phyloP scores from a whole-genome alignment of 192 early-diverging fungal genomes.

The Gamsiella multidivaricata region DNA sequence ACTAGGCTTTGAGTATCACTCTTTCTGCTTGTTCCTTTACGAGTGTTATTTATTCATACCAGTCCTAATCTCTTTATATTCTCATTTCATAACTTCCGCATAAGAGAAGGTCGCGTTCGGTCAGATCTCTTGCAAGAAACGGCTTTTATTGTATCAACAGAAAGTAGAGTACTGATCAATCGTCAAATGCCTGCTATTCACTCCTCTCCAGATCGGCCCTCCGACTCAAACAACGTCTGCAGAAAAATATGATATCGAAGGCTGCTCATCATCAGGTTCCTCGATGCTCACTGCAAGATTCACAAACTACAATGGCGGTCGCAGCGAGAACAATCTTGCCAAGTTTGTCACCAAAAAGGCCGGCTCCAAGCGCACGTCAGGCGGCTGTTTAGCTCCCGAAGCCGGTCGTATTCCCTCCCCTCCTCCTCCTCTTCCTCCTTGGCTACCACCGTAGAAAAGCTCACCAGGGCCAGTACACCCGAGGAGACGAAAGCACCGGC shows the following conservation, averaged over 20 bases:
- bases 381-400: conserved; percentile 66
- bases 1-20: conserved; percentile 60
- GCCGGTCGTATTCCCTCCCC: conserved; percentile 78
- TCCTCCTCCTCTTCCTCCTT: too few species aligned
- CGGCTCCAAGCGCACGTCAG: conserved; percentile 77
- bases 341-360: conserved; percentile 87
- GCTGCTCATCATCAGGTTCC: conserved; percentile 95
- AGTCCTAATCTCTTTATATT: not conserved
- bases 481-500: conserved; percentile 62
- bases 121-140: conserved; percentile 76
- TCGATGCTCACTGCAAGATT: conserved; percentile 69
- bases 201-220: conserved; percentile 76
- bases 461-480: conserved; percentile 55
- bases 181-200: too few species aligned
- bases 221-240: conserved; percentile 72
- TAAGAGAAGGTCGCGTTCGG: conserved; percentile 96
- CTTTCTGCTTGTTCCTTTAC: conserved; percentile 4
- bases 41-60: not conserved
- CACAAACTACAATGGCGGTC: conserved; percentile 79
- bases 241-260: conserved; percentile 72
- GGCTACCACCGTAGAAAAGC: conserved; percentile 58
- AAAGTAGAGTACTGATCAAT: conserved; percentile 66
- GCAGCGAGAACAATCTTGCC: conserved; percentile 78
- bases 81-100: conserved; percentile 70
- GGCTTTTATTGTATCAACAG: too few species aligned